Evolutionary conservation across 495 filamentous ascomycete species (phyloP).

Genomic region (Jackrogersella multiformis): DNA sequence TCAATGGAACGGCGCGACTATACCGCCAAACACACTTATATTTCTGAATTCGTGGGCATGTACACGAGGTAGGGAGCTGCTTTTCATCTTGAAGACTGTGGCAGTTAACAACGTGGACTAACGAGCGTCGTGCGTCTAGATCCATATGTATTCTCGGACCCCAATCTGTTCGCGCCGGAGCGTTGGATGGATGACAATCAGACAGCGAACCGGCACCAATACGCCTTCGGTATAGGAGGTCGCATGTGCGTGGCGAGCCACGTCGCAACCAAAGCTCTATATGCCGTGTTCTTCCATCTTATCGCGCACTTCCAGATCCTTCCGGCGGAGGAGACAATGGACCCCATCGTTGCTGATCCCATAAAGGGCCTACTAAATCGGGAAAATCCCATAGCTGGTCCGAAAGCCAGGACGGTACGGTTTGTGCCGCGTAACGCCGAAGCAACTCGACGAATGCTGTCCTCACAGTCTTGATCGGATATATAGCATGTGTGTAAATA

Average conservation of each 20-base stretch:
- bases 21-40: slow-evolving; percentile 72
- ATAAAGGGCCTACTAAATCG: slow-evolving; percentile 32
- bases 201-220: slow-evolving; percentile 68
- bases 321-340: slow-evolving; percentile 31
- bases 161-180: slow-evolving; percentile 67
- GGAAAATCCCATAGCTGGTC: slow-evolving; percentile 32
- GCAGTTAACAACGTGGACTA: not conserved
- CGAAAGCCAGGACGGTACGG: slow-evolving; percentile 32
- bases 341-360: slow-evolving; percentile 31
- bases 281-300: slow-evolving; percentile 71
- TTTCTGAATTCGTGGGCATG: slow-evolving; percentile 60
- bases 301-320: slow-evolving; percentile 66
- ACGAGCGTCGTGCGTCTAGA: slow-evolving; percentile 49
- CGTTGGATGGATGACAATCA: slow-evolving; percentile 64
- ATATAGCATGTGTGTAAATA: not conserved
- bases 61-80: slow-evolving; percentile 13
- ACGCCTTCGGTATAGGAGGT: slow-evolving; percentile 74
- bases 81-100: no score
- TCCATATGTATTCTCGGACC: slow-evolving; percentile 68
- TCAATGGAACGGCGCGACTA: slow-evolving; percentile 64
- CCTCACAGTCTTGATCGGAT: slow-evolving; percentile 2
- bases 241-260: slow-evolving; percentile 76
- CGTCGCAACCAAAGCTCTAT: slow-evolving; percentile 74
- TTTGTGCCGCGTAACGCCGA: slow-evolving; percentile 28
- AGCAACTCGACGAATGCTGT: slow-evolving; percentile 29